Conservation (phyloP, 352 stramenopile genomes). For the Halophytophthora polymorphica region DNA sequence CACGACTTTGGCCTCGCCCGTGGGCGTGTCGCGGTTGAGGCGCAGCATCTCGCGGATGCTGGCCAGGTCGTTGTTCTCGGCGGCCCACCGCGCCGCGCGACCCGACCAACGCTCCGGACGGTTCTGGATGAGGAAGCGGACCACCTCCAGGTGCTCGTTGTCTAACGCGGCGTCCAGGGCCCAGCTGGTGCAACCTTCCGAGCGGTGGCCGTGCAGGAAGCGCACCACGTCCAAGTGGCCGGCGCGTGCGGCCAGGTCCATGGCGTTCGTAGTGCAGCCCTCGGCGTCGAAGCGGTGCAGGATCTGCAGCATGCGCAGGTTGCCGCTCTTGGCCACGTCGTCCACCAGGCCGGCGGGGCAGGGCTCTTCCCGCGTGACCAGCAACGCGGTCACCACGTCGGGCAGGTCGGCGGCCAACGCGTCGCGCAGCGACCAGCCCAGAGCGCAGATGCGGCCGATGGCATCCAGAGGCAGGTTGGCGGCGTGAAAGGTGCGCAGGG, state of each 20-base stretch:
- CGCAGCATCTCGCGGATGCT: conserved; percentile 30
- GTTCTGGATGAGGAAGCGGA: conserved; percentile 49
- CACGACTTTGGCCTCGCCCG: conserved; percentile 41
- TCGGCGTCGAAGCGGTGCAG: conserved; percentile 29
- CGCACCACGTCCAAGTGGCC: conserved; percentile 42
- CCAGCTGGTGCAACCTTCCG: conserved; percentile 39
- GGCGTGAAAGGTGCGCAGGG: conserved; percentile 14
- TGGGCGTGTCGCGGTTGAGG: conserved; percentile 26
- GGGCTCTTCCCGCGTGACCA: conserved; percentile 26
- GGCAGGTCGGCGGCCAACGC: conserved; percentile 24
- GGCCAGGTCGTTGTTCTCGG: conserved; percentile 30
- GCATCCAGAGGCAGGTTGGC: conserved; percentile 41
- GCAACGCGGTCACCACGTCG: conserved; percentile 36
- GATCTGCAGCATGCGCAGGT: conserved; percentile 36
- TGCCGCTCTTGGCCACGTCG: conserved; percentile 24
- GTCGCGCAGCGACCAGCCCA: conserved; percentile 34
- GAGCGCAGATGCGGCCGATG: conserved; percentile 40
- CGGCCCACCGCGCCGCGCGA: conserved; percentile 32
- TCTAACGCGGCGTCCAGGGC: conserved; percentile 35
- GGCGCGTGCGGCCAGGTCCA: conserved; percentile 35
- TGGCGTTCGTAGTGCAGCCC: conserved; percentile 35
- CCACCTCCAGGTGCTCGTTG: conserved; percentile 27
- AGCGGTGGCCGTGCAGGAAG: conserved; percentile 45
- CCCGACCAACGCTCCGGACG: conserved; percentile 42
- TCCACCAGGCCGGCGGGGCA: conserved; percentile 32